phyloP scores from a whole-genome alignment of 768 basidiomycete genomes.

The Clavulina sp. region DNA sequence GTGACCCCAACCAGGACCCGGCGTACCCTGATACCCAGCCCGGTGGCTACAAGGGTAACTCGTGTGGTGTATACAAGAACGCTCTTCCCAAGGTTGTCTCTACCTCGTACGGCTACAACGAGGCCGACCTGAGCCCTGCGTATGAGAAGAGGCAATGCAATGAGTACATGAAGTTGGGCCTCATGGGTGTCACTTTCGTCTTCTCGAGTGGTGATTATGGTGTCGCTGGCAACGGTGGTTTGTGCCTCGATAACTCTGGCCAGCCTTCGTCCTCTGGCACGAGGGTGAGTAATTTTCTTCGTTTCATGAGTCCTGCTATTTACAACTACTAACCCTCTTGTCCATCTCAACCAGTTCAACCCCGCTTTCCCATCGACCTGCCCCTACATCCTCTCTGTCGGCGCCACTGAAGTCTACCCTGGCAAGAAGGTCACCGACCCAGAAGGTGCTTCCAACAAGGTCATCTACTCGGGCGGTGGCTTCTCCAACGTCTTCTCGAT shows the following conservation, averaged over 20 bases:
- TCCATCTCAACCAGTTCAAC: slow-evolving; percentile 18
- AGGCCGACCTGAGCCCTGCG: slow-evolving; percentile 12
- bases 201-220: background rate
- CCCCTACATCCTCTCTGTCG: slow-evolving; percentile 25
- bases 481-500: slow-evolving; percentile 28
- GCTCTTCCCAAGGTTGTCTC: background rate
- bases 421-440: slow-evolving; percentile 19
- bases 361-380: slow-evolving; percentile 28
- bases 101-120: background rate
- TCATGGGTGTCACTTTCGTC: background rate
- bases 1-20: slow-evolving; percentile 15
- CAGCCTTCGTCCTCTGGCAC: background rate
- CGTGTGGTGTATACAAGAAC: slow-evolving; percentile 28
- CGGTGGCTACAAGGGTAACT: slow-evolving; percentile 24
- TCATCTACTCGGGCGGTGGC: slow-evolving; percentile 23
- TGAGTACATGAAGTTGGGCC: slow-evolving; percentile 18
- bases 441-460: slow-evolving; percentile 20
- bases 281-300: background rate
- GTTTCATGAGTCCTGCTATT: background rate
- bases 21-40: slow-evolving; percentile 9
- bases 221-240: background rate
- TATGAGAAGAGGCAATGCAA: slow-evolving; percentile 21
- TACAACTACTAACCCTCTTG: background rate
- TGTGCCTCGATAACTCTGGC: background rate
- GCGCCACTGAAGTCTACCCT: slow-evolving; percentile 23